Evolutionary conservation across 768 basidiomycete species (phyloP), one percentile per base, ranked within the genome.

Genomic region (Galerina sulciceps): DNA sequence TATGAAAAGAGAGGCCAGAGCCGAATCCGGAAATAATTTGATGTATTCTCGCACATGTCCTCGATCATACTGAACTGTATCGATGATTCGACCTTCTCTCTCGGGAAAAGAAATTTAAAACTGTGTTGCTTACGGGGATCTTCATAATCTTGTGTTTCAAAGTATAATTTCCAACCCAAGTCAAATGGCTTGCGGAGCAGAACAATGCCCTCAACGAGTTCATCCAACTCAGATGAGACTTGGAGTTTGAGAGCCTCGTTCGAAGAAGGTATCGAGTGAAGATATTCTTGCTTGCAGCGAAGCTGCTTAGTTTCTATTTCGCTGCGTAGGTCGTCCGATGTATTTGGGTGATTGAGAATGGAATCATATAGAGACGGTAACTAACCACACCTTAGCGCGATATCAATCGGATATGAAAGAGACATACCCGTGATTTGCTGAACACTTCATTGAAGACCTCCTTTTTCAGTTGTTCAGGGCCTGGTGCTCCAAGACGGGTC

Each of bases 251-350:
- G 67, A 8, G 69, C 55, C 35, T 73, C 70, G 8, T 65, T 65
- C 3, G 72, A 66, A 6, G 76, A 50, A 3, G 91, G 86, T 15
- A 94, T 67, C 3, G 88, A 79, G 49, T 78, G 70, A n/a, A 95
- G 76, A 53, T 86, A 80, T 10, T 80, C 78, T 56, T 86, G 80
- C 60, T 85, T 87, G 65, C 87, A 81, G 17, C 80, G 76, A 37
- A 96, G 75, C 9, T 95, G 79, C 62, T 91, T 94, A 23, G 84
- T 76, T 67, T 98, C 96, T 1, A 85, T 88, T 45, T 76, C 72
- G 10, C 90, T 80, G n/a, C 94, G 88, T n/a, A 92, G 74, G 5
- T 88, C 86, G 64, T 96, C 93, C 0, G 87, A 77, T 0, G 94
- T 89, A 61, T 81, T 79, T 0, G 90, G 91, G 64, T 96, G 94